Base-by-base conservation (phyloP, 257 asterid species). In the Solanum rostratum region DNA sequence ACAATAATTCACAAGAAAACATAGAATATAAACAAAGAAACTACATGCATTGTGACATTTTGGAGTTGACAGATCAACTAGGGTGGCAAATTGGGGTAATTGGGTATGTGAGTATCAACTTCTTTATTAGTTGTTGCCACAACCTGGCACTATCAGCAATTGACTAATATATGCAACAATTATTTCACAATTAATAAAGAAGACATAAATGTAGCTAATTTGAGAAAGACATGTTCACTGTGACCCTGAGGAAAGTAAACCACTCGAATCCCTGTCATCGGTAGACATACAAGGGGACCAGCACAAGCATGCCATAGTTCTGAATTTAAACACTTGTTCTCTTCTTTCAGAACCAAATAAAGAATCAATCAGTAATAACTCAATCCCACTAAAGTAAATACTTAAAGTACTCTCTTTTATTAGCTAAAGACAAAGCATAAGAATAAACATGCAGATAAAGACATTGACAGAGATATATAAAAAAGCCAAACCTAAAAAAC, bases 271-370 rank as follows among this genome's bases (percentile, higher is more conserved):
- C 99, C 99, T 22, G 91, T 88, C 4, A 88, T 88, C 39, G 98
- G 99, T 86, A 96, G 89, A 10, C 97, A 94, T 87, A 96, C 99
- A 89, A 96, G 85, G 79, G 99, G 99, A 80, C 99, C 99, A 82
- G 99, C 99, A 91, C 99, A 96, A 50, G 99, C 99, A 89, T 96
- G 99, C 99, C 99, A 96, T 49, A 96, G 94, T 92, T 96, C 99
- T 13, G 99, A 94, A 87, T 96, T 96, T 91, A 94, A 90, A 85
- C 97, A 94, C 89, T 94, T 93, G 93, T 93, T 96, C 92, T 96
- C 99, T 89, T 94, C 99, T 94, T 87, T 82, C 92, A 93, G 43
- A 79, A 92, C 52, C 55, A 82, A 43, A 65, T 10, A 76, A 83
- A 45, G 20, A 37, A 18, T 46, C 82, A 83, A 65, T 74, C 82